phyloP scores from a whole-genome alignment of 1,284 basidiomycete species.

The Marasmius fiardii region DNA sequence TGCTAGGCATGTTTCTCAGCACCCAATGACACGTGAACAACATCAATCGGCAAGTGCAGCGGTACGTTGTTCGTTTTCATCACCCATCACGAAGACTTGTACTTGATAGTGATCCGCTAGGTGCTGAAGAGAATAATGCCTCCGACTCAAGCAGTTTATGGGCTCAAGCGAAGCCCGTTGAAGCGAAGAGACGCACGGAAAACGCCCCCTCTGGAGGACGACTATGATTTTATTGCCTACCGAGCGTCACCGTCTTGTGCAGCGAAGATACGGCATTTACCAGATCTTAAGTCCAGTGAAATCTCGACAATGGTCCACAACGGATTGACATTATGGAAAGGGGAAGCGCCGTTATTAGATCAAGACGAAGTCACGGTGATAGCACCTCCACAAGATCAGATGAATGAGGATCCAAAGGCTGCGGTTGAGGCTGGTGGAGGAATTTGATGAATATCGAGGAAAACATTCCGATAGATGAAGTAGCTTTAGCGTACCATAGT shows the following conservation, averaged over 20 bases:
- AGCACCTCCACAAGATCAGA: constrained; percentile 22
- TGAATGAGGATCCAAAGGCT: not conserved
- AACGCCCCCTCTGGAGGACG: constrained; percentile 16
- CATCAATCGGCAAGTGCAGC: constrained; percentile 49
- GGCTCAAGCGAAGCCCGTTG: constrained; percentile 25
- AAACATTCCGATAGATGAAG: too few relatives aligned
- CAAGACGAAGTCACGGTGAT: constrained; percentile 25
- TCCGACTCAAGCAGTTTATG: constrained; percentile 22
- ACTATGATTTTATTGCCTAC: constrained; percentile 44
- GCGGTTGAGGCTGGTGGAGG: too few relatives aligned
- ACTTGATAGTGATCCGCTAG: constrained; percentile 23
- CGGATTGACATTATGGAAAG: constrained; percentile 41
- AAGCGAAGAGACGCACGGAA: constrained; percentile 3
- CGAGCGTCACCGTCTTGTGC: constrained; percentile 34
- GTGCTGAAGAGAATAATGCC: constrained; percentile 44
- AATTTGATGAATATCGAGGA: too few relatives aligned
- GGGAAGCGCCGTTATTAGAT: not conserved
- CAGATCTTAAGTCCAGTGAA: constrained; percentile 37
- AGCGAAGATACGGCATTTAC: constrained; percentile 29
- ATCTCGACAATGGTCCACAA: constrained; percentile 38
- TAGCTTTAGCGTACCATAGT: too few relatives aligned
- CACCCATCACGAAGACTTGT: constrained; percentile 9
- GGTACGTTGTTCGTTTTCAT: constrained; percentile 38
- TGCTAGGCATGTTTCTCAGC: constrained; percentile 35
- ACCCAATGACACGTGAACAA: constrained; percentile 41